Evolutionary conservation across 2,329 filamentous ascomycete species (phyloP).

Genomic region (Verticillium isaacii): DNA sequence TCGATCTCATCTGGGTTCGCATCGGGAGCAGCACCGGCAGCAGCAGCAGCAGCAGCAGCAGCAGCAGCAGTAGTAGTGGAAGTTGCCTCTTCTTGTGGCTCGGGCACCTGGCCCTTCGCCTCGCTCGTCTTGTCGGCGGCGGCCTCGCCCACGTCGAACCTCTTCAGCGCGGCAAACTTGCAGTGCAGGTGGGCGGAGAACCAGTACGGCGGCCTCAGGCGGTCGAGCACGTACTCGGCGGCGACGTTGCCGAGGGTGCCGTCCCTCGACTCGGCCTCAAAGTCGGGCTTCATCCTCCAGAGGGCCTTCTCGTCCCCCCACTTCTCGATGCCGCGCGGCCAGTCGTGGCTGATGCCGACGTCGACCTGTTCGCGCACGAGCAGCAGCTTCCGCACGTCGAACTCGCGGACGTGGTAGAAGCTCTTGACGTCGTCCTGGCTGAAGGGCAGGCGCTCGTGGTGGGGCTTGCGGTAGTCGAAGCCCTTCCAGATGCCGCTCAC

Average conservation of each 20-base stretch:
- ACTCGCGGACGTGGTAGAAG: conserved; percentile 85
- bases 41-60: background rate
- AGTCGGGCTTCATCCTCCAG: conserved; percentile 69
- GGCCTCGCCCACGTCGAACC: conserved; percentile 34
- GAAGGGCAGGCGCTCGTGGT: conserved; percentile 84
- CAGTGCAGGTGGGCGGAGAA: conserved; percentile 91
- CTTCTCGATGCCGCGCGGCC: conserved; percentile 80
- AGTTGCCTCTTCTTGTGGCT: background rate
- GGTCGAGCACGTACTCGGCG: conserved; percentile 74
- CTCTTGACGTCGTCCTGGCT: conserved; percentile 68
- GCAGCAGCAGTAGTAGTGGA: background rate
- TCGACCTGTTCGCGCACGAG: conserved; percentile 85
- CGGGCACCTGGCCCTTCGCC: background rate
- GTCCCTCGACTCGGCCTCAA: conserved; percentile 68
- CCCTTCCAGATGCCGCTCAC: conserved; percentile 95
- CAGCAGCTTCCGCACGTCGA: conserved; percentile 86
- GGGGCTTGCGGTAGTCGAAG: conserved; percentile 77
- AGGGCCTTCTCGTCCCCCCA: conserved; percentile 65
- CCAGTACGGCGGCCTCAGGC: conserved; percentile 80
- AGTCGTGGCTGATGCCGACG: conserved; percentile 90
- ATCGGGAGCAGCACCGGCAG: background rate
- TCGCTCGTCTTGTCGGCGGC: background rate
- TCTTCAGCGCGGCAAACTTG: conserved; percentile 71
- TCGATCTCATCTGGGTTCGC: conserved; percentile 13
- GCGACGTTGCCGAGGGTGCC: conserved; percentile 77